Conservation (phyloP, 768 basidiomycete genomes). For the Lentinula boryana region DNA sequence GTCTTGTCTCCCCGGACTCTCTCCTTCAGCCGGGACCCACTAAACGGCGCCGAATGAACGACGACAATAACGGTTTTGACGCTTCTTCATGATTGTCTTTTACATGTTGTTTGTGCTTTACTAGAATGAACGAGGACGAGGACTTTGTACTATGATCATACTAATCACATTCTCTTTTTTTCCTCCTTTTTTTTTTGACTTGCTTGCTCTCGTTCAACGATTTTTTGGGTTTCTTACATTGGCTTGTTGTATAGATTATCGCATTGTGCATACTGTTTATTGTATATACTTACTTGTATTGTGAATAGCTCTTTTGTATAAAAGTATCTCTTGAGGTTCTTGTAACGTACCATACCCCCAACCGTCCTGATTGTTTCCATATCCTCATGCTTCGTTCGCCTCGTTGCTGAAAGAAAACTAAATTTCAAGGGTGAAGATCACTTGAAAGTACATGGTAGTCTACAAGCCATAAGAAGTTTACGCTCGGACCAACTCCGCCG, state of each 20-base stretch:
- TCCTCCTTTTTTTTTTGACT: background rate
- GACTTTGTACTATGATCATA: background rate
- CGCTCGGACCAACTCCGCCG: slow-evolving; percentile 5
- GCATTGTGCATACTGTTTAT: slow-evolving; percentile 4
- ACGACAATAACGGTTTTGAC: slow-evolving; percentile 45
- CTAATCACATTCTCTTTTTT: background rate
- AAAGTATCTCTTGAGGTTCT: background rate
- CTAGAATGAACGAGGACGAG: slow-evolving; percentile 2
- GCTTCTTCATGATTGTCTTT: slow-evolving; percentile 18
- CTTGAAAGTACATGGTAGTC: background rate
- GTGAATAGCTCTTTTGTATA: slow-evolving; percentile 6
- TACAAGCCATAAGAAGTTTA: background rate
- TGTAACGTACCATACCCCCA: background rate
- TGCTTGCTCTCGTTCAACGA: background rate
- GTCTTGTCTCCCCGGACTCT: slow-evolving; percentile 39
- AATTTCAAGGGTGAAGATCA: background rate
- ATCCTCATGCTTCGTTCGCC: background rate
- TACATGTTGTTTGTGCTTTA: slow-evolving; percentile 15
- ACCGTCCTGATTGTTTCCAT: background rate
- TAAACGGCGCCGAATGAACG: slow-evolving; percentile 47
- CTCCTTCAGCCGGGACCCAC: slow-evolving; percentile 18
- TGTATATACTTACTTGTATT: slow-evolving; percentile 7
- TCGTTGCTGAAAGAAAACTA: background rate
- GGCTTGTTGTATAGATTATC: slow-evolving; percentile 4
- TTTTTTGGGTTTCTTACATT: slow-evolving; percentile 2